These are phyloP conservation scores for Talaromyces trachyspermus DNA, from an alignment of 495 filamentous ascomycete species.

Conservation along the genomic window DNA sequence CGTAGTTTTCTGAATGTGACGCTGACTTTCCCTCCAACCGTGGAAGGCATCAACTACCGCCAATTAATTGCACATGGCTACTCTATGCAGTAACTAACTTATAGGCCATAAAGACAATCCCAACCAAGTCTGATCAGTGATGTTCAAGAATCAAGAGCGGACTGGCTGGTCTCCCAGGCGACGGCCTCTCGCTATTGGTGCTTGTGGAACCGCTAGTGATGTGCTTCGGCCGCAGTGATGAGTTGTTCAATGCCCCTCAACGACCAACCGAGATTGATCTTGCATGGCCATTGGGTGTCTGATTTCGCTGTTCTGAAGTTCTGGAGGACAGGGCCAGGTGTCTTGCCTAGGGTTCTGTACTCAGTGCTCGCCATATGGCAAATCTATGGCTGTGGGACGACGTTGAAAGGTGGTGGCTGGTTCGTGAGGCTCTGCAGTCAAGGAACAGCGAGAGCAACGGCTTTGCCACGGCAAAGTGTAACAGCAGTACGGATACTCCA, in stretches of 20 bases:
- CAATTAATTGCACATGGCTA: neutral
- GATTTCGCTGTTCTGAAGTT: too few species aligned
- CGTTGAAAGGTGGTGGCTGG: neutral
- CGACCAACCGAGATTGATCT: neutral
- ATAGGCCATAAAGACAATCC: neutral
- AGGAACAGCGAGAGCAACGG: too few species aligned
- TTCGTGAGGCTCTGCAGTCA: neutral
- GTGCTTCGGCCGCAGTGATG: constrained; percentile 3
- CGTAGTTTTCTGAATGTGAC: neutral
- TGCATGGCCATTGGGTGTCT: constrained; percentile 5
- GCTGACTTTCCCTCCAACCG: neutral
- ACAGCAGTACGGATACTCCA: too few species aligned
- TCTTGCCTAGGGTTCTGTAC: too few species aligned
- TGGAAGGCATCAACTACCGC: neutral
- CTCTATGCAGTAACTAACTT: neutral
- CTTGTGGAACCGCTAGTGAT: constrained; percentile 6
- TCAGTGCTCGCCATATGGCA: too few species aligned
- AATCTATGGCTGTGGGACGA: neutral
- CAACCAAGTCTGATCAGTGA: neutral
- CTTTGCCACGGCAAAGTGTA: too few species aligned
- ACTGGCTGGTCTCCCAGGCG: constrained; percentile 4
- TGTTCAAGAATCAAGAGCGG: neutral
- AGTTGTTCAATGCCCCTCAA: constrained; percentile 8
- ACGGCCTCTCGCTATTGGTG: constrained; percentile 5
- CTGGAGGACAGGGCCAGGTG: too few species aligned